phyloP scores from a whole-genome alignment of 768 basidiomycete species.

The Suillus spraguei region DNA sequence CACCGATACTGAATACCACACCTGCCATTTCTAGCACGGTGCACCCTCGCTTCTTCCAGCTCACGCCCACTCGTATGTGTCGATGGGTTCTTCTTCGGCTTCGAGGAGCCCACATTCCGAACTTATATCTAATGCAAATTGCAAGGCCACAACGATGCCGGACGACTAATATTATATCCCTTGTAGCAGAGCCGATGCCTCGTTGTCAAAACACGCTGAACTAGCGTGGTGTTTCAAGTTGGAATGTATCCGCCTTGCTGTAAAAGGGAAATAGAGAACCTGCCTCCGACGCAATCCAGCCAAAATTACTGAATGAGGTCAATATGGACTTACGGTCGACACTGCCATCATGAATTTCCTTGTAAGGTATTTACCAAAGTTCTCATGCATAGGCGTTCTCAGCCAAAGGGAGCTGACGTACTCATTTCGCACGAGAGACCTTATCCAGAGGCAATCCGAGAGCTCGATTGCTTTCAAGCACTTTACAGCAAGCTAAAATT shows the following conservation, averaged over 20 bases:
- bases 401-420: conserved; percentile 31
- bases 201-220: conserved; percentile 4
- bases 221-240: neutral
- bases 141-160: too few species aligned
- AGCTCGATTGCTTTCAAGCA: conserved; percentile 16
- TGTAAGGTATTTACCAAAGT: conserved; percentile 22
- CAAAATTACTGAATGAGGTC: conserved; percentile 23
- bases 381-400: conserved; percentile 2
- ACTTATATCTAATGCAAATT: neutral
- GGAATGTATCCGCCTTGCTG: conserved; percentile 9
- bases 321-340: conserved; percentile 12
- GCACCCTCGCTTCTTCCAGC: neutral
- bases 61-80: conserved; percentile 8
- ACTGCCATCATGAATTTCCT: conserved; percentile 28
- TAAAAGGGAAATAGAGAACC: conserved; percentile 24
- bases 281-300: conserved; percentile 22
- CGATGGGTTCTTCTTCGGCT: neutral
- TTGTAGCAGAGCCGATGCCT: neutral
- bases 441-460: conserved; percentile 27
- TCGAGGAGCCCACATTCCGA: conserved; percentile 2
- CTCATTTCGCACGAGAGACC: conserved; percentile 30
- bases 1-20: conserved; percentile 7
- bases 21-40: conserved; percentile 3
- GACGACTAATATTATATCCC: neutral
- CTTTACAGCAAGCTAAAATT: conserved; percentile 22